Conservation (phyloP, 2,329 filamentous ascomycete species). For the Tolypocladium pustulatum region DNA sequence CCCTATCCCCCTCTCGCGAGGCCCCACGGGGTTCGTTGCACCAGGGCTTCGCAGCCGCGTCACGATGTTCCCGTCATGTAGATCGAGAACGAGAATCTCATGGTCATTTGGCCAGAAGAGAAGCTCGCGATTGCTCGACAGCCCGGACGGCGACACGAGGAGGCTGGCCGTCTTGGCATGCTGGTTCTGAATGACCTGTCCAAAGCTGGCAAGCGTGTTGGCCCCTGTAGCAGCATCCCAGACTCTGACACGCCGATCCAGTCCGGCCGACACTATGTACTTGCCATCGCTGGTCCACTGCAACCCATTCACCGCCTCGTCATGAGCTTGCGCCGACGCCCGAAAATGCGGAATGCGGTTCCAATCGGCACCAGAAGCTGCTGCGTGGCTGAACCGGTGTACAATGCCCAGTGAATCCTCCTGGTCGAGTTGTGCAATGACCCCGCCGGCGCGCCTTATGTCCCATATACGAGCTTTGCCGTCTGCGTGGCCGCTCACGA, state of each 20-base stretch:
- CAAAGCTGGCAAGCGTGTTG: slow-evolving; percentile 84
- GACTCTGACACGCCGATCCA: slow-evolving; percentile 75
- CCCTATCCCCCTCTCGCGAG: slow-evolving; percentile 39
- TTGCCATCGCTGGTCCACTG: slow-evolving; percentile 73
- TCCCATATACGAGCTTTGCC: slow-evolving; percentile 82
- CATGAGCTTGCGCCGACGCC: slow-evolving; percentile 56
- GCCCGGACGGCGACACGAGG: slow-evolving; percentile 49
- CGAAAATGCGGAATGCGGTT: slow-evolving; percentile 27
- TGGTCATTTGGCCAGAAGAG: slow-evolving; percentile 74
- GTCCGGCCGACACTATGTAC: slow-evolving; percentile 68
- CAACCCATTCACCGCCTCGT: slow-evolving; percentile 73
- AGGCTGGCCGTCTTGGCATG: slow-evolving; percentile 52
- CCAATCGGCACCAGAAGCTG: slow-evolving; percentile 18
- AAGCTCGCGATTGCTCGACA: slow-evolving; percentile 49
- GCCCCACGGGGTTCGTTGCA: slow-evolving; percentile 31
- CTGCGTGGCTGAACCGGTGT: slow-evolving; percentile 23
- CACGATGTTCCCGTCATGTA: slow-evolving; percentile 66
- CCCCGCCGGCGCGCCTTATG: slow-evolving; percentile 65
- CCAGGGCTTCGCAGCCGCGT: slow-evolving; percentile 60
- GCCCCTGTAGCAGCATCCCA: slow-evolving; percentile 75
- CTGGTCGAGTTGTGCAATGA: slow-evolving; percentile 69
- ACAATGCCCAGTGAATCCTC: slow-evolving; percentile 68
- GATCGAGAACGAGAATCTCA: slow-evolving; percentile 69
- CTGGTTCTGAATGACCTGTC: slow-evolving; percentile 67
- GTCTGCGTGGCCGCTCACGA: slow-evolving; percentile 78